phyloP scores from a whole-genome alignment of 148 eudicot genomes.

The Rhododendron ferrugineum region DNA sequence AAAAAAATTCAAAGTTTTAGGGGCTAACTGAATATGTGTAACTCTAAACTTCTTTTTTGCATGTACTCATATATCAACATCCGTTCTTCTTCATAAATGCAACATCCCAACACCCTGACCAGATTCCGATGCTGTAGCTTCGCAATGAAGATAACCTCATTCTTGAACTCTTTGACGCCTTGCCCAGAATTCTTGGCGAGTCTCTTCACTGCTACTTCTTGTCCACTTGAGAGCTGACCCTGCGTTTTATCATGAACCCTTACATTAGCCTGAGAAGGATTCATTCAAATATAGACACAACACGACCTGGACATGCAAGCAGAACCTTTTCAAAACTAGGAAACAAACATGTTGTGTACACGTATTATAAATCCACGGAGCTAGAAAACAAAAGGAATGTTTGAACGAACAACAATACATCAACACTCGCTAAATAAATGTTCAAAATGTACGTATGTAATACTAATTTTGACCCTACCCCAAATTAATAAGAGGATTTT shows the following conservation, averaged over 20 bases:
- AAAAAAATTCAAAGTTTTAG: neutral
- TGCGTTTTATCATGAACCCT: conserved; percentile 4
- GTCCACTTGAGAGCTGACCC: conserved; percentile 35
- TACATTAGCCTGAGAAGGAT: neutral
- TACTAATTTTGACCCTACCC: too few species aligned
- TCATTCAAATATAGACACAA: neutral
- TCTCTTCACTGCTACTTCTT: conserved; percentile 44
- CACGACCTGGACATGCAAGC: neutral
- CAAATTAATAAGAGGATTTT: too few species aligned
- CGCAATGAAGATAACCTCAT: conserved; percentile 35
- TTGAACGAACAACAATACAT: too few species aligned
- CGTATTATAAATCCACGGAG: too few species aligned
- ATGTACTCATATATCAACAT: conserved; percentile 23
- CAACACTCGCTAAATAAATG: too few species aligned
- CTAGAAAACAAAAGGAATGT: too few species aligned
- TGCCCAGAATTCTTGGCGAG: conserved; percentile 36
- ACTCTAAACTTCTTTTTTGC: conserved; percentile 38
- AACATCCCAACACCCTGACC: conserved; percentile 40
- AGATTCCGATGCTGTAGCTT: conserved; percentile 50
- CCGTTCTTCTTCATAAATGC: conserved; percentile 33
- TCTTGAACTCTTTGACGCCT: conserved; percentile 41
- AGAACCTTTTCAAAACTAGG: too few species aligned
- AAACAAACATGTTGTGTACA: too few species aligned
- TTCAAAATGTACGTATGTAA: too few species aligned
- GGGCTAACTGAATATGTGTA: conserved; percentile 26